Percentiles rank a stretch among this genome's conserved stretches.
phyloP scores from a whole-genome alignment of 2,329 filamentous ascomycete species.

The Trichoderma asperellum region DNA sequence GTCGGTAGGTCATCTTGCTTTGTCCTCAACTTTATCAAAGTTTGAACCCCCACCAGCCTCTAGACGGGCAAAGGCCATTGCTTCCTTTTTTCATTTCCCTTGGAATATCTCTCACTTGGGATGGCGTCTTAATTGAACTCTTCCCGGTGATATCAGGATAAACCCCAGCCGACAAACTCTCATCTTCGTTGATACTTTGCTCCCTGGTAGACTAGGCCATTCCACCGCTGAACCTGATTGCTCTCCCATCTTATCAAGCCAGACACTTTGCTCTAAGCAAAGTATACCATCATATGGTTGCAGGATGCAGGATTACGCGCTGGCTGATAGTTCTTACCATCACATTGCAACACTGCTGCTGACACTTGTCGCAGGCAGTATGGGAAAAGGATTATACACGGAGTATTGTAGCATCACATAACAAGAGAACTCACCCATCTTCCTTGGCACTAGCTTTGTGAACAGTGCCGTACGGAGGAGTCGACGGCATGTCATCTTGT shows the following conservation, averaged over 20 bases:
- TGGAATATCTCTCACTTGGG: conserved; percentile 16
- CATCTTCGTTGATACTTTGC: conserved; percentile 32
- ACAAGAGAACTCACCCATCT: conserved; percentile 47
- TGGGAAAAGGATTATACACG: conserved; percentile 8
- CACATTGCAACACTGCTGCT: conserved; percentile 30
- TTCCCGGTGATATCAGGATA: conserved; percentile 25
- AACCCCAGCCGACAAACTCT: conserved; percentile 24
- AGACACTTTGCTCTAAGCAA: conserved; percentile 33
- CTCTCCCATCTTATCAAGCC: conserved; percentile 38
- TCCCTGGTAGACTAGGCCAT: conserved; percentile 35
- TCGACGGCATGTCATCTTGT: conserved; percentile 41
- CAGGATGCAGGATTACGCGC: conserved; percentile 25
- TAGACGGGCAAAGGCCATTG: conserved; percentile 21
- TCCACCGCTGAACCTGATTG: conserved; percentile 36
- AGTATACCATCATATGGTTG: conserved; percentile 30
- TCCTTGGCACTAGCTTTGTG: conserved; percentile 67
- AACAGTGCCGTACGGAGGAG: conserved; percentile 44
- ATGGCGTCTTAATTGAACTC: conserved; percentile 19
- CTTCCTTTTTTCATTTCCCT: conserved; percentile 19
- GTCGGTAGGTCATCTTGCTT: conserved; percentile 35
- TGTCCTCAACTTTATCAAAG: conserved; percentile 39
- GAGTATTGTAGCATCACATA: not conserved
- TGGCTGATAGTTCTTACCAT: conserved; percentile 31
- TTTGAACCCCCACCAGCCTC: conserved; percentile 30
- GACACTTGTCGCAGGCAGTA: conserved; percentile 22